Evolutionary conservation across 331 rosid species (phyloP).

Genomic region (Rosa hybrid): DNA sequence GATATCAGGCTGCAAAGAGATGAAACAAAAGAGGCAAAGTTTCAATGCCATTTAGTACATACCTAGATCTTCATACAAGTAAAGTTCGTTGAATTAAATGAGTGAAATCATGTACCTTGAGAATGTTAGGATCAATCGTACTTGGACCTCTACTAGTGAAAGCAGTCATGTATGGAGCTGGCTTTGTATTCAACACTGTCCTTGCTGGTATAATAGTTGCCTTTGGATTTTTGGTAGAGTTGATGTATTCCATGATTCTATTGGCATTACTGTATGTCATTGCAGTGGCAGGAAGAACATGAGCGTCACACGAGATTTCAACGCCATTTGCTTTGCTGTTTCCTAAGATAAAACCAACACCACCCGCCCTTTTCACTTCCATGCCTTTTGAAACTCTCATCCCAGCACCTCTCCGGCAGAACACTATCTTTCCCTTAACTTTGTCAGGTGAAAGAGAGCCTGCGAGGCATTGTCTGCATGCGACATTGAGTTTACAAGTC

Average conservation of each 20-base stretch:
- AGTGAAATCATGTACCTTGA: conserved; percentile 52
- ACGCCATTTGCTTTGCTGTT: conserved; percentile 43
- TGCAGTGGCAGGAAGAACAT: conserved; percentile 74
- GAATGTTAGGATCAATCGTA: conserved; percentile 65
- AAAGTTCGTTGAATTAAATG: neutral
- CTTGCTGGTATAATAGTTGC: conserved; percentile 62
- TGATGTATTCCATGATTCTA: conserved; percentile 49
- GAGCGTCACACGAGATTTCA: conserved; percentile 59
- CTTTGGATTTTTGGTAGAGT: conserved; percentile 46
- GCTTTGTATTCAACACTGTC: conserved; percentile 62
- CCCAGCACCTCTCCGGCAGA: conserved; percentile 79
- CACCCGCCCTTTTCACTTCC: conserved; percentile 82
- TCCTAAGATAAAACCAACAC: conserved; percentile 70
- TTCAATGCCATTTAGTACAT: neutral
- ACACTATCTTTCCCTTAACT: conserved; percentile 70
- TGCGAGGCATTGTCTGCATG: conserved; percentile 67
- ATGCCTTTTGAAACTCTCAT: conserved; percentile 63
- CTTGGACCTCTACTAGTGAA: conserved; percentile 94
- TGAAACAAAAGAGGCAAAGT: neutral
- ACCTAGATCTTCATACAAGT: neutral
- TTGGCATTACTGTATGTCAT: conserved; percentile 50
- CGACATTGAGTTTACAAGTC: conserved; percentile 14
- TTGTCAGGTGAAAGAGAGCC: conserved; percentile 59
- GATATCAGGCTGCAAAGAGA: conserved; percentile 73
- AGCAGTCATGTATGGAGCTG: conserved; percentile 82